Evolutionary conservation across 2,329 filamentous ascomycete genomes (phyloP).

Genomic region (Pseudogymnoascus sp.): DNA sequence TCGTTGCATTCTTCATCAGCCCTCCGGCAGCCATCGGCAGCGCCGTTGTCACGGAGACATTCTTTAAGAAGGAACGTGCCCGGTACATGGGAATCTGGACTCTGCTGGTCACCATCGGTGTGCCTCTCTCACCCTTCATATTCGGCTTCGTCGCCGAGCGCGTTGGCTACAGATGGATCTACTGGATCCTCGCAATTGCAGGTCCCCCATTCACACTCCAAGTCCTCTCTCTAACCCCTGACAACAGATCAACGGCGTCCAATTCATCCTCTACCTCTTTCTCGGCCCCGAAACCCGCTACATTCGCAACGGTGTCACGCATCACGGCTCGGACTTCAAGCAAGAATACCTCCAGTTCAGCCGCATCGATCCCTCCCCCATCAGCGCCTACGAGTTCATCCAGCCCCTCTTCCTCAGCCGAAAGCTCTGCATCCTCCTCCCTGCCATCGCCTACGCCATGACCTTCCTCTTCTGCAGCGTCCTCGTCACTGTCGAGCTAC

Average conservation of each 20-base stretch:
- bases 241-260: slow-evolving; percentile 46
- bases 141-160: slow-evolving; percentile 40
- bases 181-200: slow-evolving; percentile 49
- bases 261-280: slow-evolving; percentile 52
- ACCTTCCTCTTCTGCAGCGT: slow-evolving; percentile 50
- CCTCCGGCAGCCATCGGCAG: slow-evolving; percentile 48
- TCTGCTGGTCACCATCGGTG: slow-evolving; percentile 21
- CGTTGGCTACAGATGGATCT: slow-evolving; percentile 49
- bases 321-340: slow-evolving; percentile 23
- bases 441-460: slow-evolving; percentile 49
- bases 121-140: slow-evolving; percentile 24
- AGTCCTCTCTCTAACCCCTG: slow-evolving; percentile 10
- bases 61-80: slow-evolving; percentile 47
- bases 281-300: slow-evolving; percentile 51
- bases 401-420: slow-evolving; percentile 40
- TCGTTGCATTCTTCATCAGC: slow-evolving; percentile 48
- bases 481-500: slow-evolving; percentile 52
- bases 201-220: slow-evolving; percentile 16
- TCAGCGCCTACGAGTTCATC: slow-evolving; percentile 45
- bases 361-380: slow-evolving; percentile 47
- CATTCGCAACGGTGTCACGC: slow-evolving; percentile 28
- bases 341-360: slow-evolving; percentile 36
- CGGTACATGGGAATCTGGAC: slow-evolving; percentile 53
- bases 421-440: slow-evolving; percentile 44
- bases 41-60: slow-evolving; percentile 49